Evolutionary conservation across 2,329 filamentous ascomycete species (phyloP), one percentile per base, ranked within the genome.

Genomic region (Stenocarpella maydis): DNA sequence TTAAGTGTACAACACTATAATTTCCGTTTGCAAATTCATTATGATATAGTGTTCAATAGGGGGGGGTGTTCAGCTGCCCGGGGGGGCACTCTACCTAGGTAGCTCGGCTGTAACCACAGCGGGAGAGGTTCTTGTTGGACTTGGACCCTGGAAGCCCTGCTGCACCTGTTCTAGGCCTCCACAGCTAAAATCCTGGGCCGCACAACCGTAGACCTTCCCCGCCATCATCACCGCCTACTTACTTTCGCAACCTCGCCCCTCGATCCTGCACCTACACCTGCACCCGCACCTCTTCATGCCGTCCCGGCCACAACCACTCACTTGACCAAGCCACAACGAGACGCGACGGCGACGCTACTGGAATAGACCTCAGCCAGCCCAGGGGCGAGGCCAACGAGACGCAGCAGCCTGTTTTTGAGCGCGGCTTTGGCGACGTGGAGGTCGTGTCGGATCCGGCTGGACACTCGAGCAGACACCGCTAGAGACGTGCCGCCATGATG

Each of bases 401-500:
- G 65, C 31, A 41, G 52, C 52, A 49, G 52, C 21, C 19, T 37
- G n/a, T 47, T 47, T 58, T 55, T n/a, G 43, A 58, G 37, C 15
- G 54, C 52, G 26, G 65, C 14, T 67, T 50, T 58, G 65, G 52
- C 43, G 41, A 58, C 52, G 28, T 58, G 17, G 26, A 67, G 65
- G 52, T 47, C 52, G 54, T 55, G 52, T 39, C 15, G 43, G 41
- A 47, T 19, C 43, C 43, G 54, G 39, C 52, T 58, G 31, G 41
- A 67, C 52, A 49, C 31, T 12, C 43, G 52, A 60, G 19, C 41
- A 24, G 24, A 43, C 43, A 24, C 41, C 47, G 39, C 39, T 58
- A 64, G 37, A 17, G 49, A 21, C 31, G 47, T 34, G 45, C 58
- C 43, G 58, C 17, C 65, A 84, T 79, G 76, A 98, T 98, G 96